These are phyloP conservation scores for Saccharomycopsis babjevae DNA, from an alignment of 805 yeast species.

Conservation along the genomic window DNA sequence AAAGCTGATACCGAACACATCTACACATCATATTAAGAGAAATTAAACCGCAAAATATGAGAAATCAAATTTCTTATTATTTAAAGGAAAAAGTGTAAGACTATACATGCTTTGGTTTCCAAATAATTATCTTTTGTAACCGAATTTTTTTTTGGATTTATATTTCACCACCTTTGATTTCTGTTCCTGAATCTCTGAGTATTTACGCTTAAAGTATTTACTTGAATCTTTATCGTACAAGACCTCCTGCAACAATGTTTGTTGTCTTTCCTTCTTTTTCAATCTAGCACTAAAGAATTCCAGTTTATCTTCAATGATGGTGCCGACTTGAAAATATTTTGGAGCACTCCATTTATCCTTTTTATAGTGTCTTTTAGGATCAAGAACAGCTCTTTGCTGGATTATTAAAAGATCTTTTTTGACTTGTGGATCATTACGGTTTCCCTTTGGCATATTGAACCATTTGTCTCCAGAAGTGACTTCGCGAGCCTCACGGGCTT, in stretches of 20 bases:
- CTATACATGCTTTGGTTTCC: neutral
- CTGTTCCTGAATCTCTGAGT: conserved; percentile 62
- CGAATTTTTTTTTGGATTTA: conserved; percentile 11
- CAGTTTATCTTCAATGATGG: conserved; percentile 70
- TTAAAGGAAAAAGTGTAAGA: neutral
- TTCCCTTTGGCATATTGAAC: conserved; percentile 62
- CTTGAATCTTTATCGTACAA: conserved; percentile 60
- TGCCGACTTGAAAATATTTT: conserved; percentile 79
- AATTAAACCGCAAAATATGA: neutral
- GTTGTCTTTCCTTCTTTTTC: conserved; percentile 61
- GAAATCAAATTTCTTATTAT: too few species aligned
- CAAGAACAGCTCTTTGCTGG: conserved; percentile 82
- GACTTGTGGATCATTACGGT: conserved; percentile 57
- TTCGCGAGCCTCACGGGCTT: conserved; percentile 18
- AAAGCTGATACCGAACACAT: neutral
- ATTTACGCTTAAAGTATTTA: conserved; percentile 77
- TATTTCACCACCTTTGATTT: conserved; percentile 28
- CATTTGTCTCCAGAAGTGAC: conserved; percentile 48
- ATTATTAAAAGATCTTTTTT: conserved; percentile 71
- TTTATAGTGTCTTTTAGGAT: conserved; percentile 92
- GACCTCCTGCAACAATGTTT: conserved; percentile 72
- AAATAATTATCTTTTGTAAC: neutral
- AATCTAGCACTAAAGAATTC: conserved; percentile 66
- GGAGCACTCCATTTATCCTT: conserved; percentile 73
- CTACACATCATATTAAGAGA: neutral